Evolutionary conservation across 1,284 basidiomycete genomes (phyloP).

Genomic region (Meira miltonrushii): DNA sequence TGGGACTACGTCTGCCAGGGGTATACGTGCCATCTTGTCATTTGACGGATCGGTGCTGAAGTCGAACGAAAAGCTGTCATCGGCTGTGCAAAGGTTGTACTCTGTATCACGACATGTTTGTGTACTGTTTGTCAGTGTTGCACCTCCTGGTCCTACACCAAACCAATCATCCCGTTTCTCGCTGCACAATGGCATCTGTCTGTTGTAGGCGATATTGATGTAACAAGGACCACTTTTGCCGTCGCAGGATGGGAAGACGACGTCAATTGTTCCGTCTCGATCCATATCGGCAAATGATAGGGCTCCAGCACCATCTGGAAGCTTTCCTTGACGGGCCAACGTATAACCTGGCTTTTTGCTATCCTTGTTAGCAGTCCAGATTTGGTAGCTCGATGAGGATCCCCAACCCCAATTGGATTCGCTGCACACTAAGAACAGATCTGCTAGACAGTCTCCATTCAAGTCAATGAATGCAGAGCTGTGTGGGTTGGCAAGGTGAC

Average conservation of each 20-base stretch:
- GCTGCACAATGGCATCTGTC: slow-evolving; percentile 76
- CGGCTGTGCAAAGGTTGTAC: slow-evolving; percentile 69
- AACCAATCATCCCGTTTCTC: slow-evolving; percentile 29
- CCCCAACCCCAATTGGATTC: slow-evolving; percentile 43
- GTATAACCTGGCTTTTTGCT: slow-evolving; percentile 69
- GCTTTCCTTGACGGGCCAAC: slow-evolving; percentile 63
- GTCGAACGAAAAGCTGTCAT: slow-evolving; percentile 74
- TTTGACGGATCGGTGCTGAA: slow-evolving; percentile 53
- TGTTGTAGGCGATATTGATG: slow-evolving; percentile 89
- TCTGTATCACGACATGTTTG: not conserved
- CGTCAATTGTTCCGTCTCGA: slow-evolving; percentile 91
- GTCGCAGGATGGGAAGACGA: slow-evolving; percentile 79
- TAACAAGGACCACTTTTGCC: slow-evolving; percentile 62
- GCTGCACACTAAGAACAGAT: slow-evolving; percentile 81
- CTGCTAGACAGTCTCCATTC: slow-evolving; percentile 90
- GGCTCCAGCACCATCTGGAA: slow-evolving; percentile 73
- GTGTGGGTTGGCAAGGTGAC: slow-evolving; percentile 77
- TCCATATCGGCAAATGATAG: slow-evolving; percentile 89
- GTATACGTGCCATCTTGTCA: slow-evolving; percentile 66
- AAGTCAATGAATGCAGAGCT: slow-evolving; percentile 93
- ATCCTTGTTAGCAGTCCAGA: slow-evolving; percentile 62
- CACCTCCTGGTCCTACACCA: slow-evolving; percentile 23
- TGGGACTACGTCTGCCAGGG: slow-evolving; percentile 60
- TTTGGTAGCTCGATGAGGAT: slow-evolving; percentile 61
- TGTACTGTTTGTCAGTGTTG: not conserved